A percentile compares a stretch with the other conserved stretches of the same genome.
Evolutionary conservation across 2,329 filamentous ascomycete genomes (phyloP).

Genomic region (Alternaria rosae): DNA sequence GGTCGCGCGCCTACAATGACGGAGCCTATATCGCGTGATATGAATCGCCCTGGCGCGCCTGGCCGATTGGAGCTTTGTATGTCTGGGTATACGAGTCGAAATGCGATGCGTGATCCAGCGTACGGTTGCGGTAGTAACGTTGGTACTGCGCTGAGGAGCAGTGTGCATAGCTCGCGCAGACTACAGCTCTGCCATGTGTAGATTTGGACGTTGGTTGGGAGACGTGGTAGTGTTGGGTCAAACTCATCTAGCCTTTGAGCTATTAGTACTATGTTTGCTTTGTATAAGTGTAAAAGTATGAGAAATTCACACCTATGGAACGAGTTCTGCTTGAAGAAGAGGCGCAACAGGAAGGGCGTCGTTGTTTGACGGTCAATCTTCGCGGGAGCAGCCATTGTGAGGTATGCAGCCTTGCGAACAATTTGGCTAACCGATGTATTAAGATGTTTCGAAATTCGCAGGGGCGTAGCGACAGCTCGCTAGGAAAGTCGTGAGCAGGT

Average conservation of each 20-base stretch:
- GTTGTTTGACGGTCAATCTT: conserved; percentile 72
- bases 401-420: not conserved
- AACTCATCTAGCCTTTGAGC: conserved; percentile 72
- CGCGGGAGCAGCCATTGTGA: conserved; percentile 43
- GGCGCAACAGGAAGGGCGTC: conserved; percentile 82
- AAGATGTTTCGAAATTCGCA: not conserved
- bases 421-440: not conserved
- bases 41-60: conserved; percentile 67
- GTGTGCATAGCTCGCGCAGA: conserved; percentile 79
- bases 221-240: conserved; percentile 58
- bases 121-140: conserved; percentile 74
- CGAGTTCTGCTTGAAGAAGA: conserved; percentile 79
- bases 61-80: conserved; percentile 58
- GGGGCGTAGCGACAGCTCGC: not conserved
- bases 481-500: not conserved
- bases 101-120: conserved; percentile 84
- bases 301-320: conserved; percentile 68
- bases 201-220: conserved; percentile 74
- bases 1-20: conserved; percentile 69
- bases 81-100: conserved; percentile 86
- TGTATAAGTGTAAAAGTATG: not conserved
- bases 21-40: conserved; percentile 82
- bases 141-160: conserved; percentile 74
- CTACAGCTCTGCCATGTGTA: conserved; percentile 88
- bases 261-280: conserved; percentile 1